Conservation (phyloP, 208 protist genomes). For the Crithidia thermophila region DNA sequence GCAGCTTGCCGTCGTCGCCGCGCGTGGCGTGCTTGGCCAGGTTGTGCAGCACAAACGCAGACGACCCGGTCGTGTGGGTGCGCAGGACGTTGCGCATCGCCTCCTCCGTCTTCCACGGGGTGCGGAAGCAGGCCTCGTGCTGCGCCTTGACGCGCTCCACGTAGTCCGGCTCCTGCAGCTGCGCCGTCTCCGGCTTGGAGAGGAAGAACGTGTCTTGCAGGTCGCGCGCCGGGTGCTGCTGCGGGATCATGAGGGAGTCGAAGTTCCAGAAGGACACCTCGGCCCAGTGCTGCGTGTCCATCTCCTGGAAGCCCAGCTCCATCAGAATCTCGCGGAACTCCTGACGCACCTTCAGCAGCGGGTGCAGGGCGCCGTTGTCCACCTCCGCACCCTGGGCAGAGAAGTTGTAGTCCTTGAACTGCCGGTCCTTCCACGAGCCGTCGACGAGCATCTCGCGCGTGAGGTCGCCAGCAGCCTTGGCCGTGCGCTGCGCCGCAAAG, state of each 20-base stretch:
- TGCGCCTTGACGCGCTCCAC: slow-evolving; percentile 92
- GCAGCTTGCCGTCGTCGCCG: slow-evolving; percentile 53
- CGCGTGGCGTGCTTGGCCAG: slow-evolving; percentile 80
- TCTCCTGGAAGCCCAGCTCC: slow-evolving; percentile 99
- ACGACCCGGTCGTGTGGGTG: slow-evolving; percentile 99
- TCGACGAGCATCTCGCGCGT: slow-evolving; percentile 95
- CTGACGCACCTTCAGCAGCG: slow-evolving; percentile 98
- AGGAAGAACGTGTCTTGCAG: slow-evolving; percentile 99
- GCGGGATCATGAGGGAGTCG: slow-evolving; percentile 99
- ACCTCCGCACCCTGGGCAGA: slow-evolving; percentile 87
- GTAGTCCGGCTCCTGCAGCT: slow-evolving; percentile 80
- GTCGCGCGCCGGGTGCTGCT: slow-evolving; percentile 99
- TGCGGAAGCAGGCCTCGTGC: slow-evolving; percentile 95
- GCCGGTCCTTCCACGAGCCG: slow-evolving; percentile 93
- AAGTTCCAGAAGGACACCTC: slow-evolving; percentile 99
- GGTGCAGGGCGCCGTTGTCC: slow-evolving; percentile 97
- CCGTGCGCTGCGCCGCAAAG: slow-evolving; percentile 64
- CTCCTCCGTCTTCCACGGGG: slow-evolving; percentile 96
- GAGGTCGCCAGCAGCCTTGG: slow-evolving; percentile 90
- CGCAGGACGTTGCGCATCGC: slow-evolving; percentile 98
- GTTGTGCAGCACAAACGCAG: slow-evolving; percentile 96
- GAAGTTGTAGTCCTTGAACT: slow-evolving; percentile 99
- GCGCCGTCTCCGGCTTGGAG: slow-evolving; percentile 72
- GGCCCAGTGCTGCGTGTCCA: slow-evolving; percentile 99
- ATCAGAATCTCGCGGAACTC: slow-evolving; percentile 99